Conservation (phyloP, 441 rosid species). For the Croton laevigatus region DNA sequence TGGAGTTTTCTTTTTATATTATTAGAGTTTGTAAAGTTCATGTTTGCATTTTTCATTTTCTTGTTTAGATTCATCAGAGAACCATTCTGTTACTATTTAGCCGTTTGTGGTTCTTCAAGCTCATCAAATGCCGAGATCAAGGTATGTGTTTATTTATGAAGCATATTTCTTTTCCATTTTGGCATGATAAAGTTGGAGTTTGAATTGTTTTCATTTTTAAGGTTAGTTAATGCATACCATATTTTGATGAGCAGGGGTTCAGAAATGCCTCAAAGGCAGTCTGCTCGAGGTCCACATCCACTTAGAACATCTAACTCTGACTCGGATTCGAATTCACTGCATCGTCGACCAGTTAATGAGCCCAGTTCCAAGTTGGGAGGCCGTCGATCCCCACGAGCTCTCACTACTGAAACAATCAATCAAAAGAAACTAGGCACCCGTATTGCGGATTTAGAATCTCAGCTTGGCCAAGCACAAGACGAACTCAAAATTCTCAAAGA, state of each 20-base stretch:
- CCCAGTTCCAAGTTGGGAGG: slow-evolving; percentile 73
- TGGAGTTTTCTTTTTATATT: neutral
- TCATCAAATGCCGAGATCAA: slow-evolving; percentile 61
- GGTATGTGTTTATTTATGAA: slow-evolving; percentile 28
- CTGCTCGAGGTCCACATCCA: slow-evolving; percentile 54
- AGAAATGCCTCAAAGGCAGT: slow-evolving; percentile 74
- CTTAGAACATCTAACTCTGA: slow-evolving; percentile 61
- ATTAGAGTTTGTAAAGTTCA: too few species aligned
- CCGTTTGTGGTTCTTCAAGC: slow-evolving; percentile 8
- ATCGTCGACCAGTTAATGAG: slow-evolving; percentile 51
- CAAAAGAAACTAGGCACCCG: slow-evolving; percentile 87
- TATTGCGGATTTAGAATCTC: slow-evolving; percentile 82
- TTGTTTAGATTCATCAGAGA: slow-evolving; percentile 23
- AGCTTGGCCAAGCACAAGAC: slow-evolving; percentile 88
- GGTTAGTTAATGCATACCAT: neutral
- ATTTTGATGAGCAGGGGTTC: slow-evolving; percentile 44
- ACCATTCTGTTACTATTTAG: slow-evolving; percentile 14
- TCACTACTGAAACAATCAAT: slow-evolving; percentile 52
- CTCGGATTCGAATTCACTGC: slow-evolving; percentile 39
- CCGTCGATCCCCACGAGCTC: slow-evolving; percentile 70
- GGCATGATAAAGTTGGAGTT: too few species aligned
- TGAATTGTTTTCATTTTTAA: too few species aligned
- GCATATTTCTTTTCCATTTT: neutral
- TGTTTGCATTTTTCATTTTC: slow-evolving; percentile 2
- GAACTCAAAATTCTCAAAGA: slow-evolving; percentile 75